Percentiles rank a stretch among this genome's conserved stretches.
phyloP scores from a whole-genome alignment of 495 filamentous ascomycete genomes.

The Xylaria acuta region DNA sequence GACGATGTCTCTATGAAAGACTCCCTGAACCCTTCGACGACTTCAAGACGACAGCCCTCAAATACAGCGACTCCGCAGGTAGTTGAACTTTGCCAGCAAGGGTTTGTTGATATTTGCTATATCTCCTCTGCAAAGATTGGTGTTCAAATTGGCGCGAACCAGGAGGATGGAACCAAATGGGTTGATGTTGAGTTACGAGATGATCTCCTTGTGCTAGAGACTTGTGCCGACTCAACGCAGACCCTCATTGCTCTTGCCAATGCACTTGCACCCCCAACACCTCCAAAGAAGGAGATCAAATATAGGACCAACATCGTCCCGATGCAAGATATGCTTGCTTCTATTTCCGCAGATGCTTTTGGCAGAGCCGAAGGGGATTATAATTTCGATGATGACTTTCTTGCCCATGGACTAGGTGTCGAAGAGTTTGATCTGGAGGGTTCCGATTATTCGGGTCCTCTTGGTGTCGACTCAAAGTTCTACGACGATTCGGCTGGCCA shows the following conservation, averaged over 20 bases:
- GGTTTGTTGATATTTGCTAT: slow-evolving; percentile 83
- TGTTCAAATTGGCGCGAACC: slow-evolving; percentile 59
- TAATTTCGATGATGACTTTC: slow-evolving; percentile 63
- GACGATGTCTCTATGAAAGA: slow-evolving; percentile 71
- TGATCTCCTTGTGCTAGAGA: slow-evolving; percentile 88
- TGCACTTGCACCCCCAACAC: slow-evolving; percentile 80
- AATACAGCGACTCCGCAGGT: slow-evolving; percentile 65
- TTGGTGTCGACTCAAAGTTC: slow-evolving; percentile 49
- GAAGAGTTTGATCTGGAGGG: slow-evolving; percentile 42
- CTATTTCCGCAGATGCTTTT: slow-evolving; percentile 86
- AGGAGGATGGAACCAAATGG: slow-evolving; percentile 62
- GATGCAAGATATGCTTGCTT: slow-evolving; percentile 85
- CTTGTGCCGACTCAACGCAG: slow-evolving; percentile 96
- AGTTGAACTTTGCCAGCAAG: slow-evolving; percentile 67
- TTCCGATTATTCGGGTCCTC: slow-evolving; percentile 41
- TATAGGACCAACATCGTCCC: slow-evolving; percentile 89
- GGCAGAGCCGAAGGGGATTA: slow-evolving; percentile 61
- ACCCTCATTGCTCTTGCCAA: slow-evolving; percentile 83
- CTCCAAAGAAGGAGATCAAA: slow-evolving; percentile 78
- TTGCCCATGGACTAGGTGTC: slow-evolving; percentile 45
- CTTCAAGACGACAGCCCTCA: slow-evolving; percentile 52
- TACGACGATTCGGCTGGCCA: slow-evolving; percentile 43
- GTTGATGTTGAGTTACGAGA: slow-evolving; percentile 83
- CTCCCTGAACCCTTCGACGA: slow-evolving; percentile 48
- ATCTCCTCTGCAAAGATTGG: slow-evolving; percentile 78